Conservation (phyloP, 2,329 filamentous ascomycete species). For the Stromatinia cepivora region DNA sequence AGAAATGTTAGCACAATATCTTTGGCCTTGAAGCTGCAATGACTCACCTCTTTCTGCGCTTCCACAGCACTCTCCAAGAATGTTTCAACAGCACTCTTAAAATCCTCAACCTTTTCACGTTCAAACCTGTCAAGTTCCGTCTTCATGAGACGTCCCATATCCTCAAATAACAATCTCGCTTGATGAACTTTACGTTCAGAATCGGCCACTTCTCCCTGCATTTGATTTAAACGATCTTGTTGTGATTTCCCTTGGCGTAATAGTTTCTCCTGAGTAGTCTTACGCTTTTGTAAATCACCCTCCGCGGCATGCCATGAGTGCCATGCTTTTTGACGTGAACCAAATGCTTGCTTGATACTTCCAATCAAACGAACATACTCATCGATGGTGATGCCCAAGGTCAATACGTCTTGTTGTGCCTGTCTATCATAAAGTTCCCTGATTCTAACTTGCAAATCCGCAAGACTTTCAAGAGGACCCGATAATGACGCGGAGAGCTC, state of each 20-base stretch:
- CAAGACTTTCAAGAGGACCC: constrained; percentile 84
- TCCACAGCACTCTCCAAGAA: constrained; percentile 96
- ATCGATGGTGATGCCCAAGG: constrained; percentile 94
- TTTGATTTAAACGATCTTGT: constrained; percentile 90
- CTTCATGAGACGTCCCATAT: constrained; percentile 94
- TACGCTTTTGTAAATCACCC: constrained; percentile 85
- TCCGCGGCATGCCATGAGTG: constrained; percentile 93
- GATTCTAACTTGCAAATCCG: constrained; percentile 90
- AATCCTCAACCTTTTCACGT: constrained; percentile 96
- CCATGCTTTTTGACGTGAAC: constrained; percentile 91
- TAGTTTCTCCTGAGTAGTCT: constrained; percentile 88
- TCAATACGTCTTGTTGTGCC: constrained; percentile 94
- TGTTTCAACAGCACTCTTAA: constrained; percentile 96
- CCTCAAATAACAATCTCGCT: constrained; percentile 85
- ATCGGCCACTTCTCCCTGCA: constrained; percentile 90
- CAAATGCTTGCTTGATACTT: constrained; percentile 90
- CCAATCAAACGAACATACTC: constrained; percentile 97
- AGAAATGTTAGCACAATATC: constrained; percentile 23
- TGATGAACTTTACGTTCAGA: constrained; percentile 92
- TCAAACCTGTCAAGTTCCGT: constrained; percentile 91
- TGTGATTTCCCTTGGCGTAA: constrained; percentile 91
- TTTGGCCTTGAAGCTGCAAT: not conserved
- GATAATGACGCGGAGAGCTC: constrained; percentile 89
- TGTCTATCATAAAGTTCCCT: constrained; percentile 94
- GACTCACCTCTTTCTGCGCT: constrained; percentile 91